Conservation (phyloP, 1,284 basidiomycete species). For the Tetrapyrgos nigripes region DNA sequence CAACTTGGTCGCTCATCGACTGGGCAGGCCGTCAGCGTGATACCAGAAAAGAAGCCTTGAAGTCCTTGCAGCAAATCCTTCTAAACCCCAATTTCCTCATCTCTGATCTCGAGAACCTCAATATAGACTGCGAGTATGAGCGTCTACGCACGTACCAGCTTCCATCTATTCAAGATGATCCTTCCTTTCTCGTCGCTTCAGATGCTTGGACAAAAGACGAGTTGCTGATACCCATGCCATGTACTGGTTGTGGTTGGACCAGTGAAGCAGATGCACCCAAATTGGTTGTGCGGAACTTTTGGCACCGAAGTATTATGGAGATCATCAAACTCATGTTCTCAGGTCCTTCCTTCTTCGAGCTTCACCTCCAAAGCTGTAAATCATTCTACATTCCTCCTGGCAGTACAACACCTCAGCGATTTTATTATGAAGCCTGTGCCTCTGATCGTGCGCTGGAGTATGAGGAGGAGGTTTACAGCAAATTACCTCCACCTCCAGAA, state of each 20-base stretch:
- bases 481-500: constrained; percentile 11
- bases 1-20: not conserved
- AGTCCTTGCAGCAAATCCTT: not conserved
- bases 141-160: not conserved
- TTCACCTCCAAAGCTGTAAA: constrained; percentile 33
- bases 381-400: constrained; percentile 27
- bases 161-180: not conserved
- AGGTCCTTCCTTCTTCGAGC: constrained; percentile 8
- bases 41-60: not conserved
- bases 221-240: not conserved
- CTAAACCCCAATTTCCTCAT: not conserved
- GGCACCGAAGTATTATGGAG: constrained; percentile 3
- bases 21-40: not conserved
- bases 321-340: constrained; percentile 5
- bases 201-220: not conserved
- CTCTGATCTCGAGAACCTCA: not conserved
- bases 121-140: not conserved
- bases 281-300: constrained; percentile 8
- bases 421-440: constrained; percentile 29
- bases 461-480: not conserved
- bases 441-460: not conserved
- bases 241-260: not conserved
- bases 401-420: constrained; percentile 8
- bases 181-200: not conserved
- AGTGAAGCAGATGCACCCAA: not conserved